phyloP scores from a whole-genome alignment of 169 alveolate species.

The Sarcocystis neurona region DNA sequence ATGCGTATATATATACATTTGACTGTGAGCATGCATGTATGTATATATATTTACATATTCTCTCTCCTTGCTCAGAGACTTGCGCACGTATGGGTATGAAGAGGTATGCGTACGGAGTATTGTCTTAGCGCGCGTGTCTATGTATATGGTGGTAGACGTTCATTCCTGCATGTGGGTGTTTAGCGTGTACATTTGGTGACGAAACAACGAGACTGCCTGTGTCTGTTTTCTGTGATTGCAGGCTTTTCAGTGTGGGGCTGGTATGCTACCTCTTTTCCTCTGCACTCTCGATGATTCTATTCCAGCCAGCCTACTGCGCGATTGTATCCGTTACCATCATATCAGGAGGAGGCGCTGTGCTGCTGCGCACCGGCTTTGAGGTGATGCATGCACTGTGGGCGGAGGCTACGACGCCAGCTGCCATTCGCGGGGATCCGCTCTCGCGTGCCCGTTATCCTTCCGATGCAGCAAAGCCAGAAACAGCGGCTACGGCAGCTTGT shows the following conservation, averaged over 20 bases:
- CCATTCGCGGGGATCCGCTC: constrained; percentile 21
- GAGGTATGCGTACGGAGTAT: too few species aligned
- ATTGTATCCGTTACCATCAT: constrained; percentile 5
- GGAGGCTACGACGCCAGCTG: not conserved
- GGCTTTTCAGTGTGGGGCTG: constrained; percentile 24
- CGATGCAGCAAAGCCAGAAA: too few species aligned
- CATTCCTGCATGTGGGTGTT: too few species aligned
- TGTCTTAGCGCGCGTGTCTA: too few species aligned
- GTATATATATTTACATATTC: too few species aligned
- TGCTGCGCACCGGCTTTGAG: not conserved
- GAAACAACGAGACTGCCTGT: not conserved
- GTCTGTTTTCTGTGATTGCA: not conserved
- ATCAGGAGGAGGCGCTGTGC: not conserved
- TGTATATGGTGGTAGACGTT: too few species aligned
- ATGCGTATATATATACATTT: too few species aligned
- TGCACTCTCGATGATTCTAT: constrained; percentile 3
- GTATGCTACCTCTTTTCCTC: constrained; percentile 32
- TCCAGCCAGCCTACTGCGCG: constrained; percentile 12
- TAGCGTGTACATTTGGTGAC: too few species aligned
- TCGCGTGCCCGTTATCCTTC: not conserved
- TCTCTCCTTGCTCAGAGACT: too few species aligned
- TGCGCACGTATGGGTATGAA: too few species aligned
- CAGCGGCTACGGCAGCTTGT: too few species aligned
- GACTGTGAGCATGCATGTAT: too few species aligned
- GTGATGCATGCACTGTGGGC: not conserved